phyloP scores from a whole-genome alignment of 768 basidiomycete genomes.

The Russula earlei region DNA sequence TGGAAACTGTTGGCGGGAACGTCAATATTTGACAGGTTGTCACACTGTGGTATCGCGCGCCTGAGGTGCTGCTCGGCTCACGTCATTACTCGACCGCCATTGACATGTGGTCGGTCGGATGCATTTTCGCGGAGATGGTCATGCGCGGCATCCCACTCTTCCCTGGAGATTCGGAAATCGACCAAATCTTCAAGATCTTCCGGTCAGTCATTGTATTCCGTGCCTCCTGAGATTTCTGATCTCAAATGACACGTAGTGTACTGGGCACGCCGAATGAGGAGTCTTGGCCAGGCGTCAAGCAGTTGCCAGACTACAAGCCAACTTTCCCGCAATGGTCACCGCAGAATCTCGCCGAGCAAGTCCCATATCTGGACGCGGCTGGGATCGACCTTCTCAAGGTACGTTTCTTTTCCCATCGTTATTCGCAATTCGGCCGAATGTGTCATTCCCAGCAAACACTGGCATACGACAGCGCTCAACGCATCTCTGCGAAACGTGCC shows the following conservation, averaged over 20 bases:
- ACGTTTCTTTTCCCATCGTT: not conserved
- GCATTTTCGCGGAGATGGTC: slow-evolving; percentile 98
- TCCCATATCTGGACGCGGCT: slow-evolving; percentile 61
- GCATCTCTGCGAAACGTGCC: slow-evolving; percentile 76
- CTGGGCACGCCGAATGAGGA: slow-evolving; percentile 92
- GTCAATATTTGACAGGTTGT: slow-evolving; percentile 59
- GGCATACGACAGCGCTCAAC: slow-evolving; percentile 82
- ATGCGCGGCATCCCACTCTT: slow-evolving; percentile 85
- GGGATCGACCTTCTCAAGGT: slow-evolving; percentile 80
- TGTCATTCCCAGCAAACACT: slow-evolving; percentile 29
- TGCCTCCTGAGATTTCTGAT: not conserved
- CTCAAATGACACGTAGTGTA: slow-evolving; percentile 34
- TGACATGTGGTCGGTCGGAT: slow-evolving; percentile 99
- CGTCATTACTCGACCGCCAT: slow-evolving; percentile 96
- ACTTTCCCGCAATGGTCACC: slow-evolving; percentile 93
- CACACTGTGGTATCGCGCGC: slow-evolving; percentile 97
- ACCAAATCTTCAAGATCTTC: slow-evolving; percentile 99
- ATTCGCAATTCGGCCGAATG: not conserved
- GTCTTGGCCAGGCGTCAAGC: slow-evolving; percentile 82
- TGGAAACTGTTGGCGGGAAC: not conserved
- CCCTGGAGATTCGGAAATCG: slow-evolving; percentile 99
- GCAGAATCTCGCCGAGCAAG: slow-evolving; percentile 57
- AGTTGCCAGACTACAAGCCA: slow-evolving; percentile 89
- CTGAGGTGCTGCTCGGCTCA: slow-evolving; percentile 91
- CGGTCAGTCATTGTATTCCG: slow-evolving; percentile 41